These are phyloP conservation scores for Russula emetica DNA, from an alignment of 768 basidiomycete genomes.

Conservation along the genomic window DNA sequence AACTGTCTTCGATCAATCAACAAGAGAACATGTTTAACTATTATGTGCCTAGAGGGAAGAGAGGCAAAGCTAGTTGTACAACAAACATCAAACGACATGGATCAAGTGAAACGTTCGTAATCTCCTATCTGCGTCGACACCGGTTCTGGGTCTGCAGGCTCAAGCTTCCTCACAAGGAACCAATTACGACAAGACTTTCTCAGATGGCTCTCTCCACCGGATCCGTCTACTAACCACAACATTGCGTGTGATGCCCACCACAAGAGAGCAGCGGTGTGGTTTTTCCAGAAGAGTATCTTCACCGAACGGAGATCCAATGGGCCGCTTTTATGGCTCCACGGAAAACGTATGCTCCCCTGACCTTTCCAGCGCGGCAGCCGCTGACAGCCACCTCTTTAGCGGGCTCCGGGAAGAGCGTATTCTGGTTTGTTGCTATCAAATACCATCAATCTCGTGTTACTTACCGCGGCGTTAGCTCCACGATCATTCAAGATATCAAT, in stretches of 20 bases:
- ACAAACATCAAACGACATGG: background rate
- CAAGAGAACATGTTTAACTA: background rate
- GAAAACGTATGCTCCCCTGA: background rate
- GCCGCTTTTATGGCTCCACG: conserved; percentile 1
- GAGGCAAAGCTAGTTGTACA: background rate
- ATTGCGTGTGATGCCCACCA: conserved; percentile 2
- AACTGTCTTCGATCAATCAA: background rate
- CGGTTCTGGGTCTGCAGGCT: background rate
- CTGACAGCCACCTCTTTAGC: background rate
- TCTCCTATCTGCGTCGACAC: background rate
- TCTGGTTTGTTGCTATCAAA: conserved; percentile 2
- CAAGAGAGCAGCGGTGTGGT: background rate
- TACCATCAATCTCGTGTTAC: background rate
- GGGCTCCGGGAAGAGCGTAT: conserved; percentile 11
- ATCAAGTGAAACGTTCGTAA: background rate
- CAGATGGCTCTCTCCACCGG: background rate
- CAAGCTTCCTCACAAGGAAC: background rate
- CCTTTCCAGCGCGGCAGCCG: background rate
- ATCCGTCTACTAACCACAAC: background rate
- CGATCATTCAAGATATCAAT: conserved; percentile 6
- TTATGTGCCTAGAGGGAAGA: background rate
- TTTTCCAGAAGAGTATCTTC: background rate
- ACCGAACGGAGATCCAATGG: background rate
- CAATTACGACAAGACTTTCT: background rate
- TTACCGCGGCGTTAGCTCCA: background rate